phyloP scores from a whole-genome alignment of 1,284 basidiomycete species.

The Caloboletus firmus region DNA sequence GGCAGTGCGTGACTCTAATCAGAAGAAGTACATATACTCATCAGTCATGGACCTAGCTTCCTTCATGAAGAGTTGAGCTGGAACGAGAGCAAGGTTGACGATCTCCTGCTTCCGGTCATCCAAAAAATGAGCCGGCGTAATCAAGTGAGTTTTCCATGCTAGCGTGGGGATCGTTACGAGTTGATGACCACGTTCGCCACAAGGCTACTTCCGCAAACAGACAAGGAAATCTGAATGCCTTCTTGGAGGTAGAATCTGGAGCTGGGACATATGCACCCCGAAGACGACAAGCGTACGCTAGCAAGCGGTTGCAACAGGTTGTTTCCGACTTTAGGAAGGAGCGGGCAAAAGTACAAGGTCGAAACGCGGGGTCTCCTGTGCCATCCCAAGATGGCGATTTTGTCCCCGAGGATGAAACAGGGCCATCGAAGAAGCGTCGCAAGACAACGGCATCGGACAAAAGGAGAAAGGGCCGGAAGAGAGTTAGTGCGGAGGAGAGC shows the following conservation, averaged over 20 bases:
- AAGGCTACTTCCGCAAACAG: slow-evolving; percentile 65
- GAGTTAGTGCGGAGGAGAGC: slow-evolving; percentile 25
- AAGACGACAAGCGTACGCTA: slow-evolving; percentile 77
- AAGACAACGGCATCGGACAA: slow-evolving; percentile 16
- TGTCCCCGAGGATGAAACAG: slow-evolving; percentile 19
- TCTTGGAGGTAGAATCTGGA: slow-evolving; percentile 62
- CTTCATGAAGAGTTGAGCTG: slow-evolving; percentile 86
- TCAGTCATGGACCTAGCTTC: slow-evolving; percentile 54
- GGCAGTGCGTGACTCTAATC: slow-evolving; percentile 56
- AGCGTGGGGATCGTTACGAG: background rate
- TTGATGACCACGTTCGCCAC: slow-evolving; percentile 5
- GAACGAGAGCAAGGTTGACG: slow-evolving; percentile 86
- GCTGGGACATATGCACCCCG: slow-evolving; percentile 72
- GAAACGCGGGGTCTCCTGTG: background rate
- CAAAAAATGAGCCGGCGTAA: slow-evolving; percentile 82
- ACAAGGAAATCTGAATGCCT: slow-evolving; percentile 71
- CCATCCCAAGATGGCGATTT: slow-evolving; percentile 23
- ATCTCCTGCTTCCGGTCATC: slow-evolving; percentile 90
- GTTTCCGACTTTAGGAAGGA: slow-evolving; percentile 79
- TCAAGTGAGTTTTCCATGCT: slow-evolving; percentile 45
- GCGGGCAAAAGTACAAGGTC: slow-evolving; percentile 30
- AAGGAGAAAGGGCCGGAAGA: slow-evolving; percentile 21
- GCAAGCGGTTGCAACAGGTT: slow-evolving; percentile 87
- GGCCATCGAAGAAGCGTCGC: slow-evolving; percentile 34
- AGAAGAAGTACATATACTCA: slow-evolving; percentile 1